Percentiles rank a stretch among this genome's conserved stretches.
Evolutionary conservation across 2,329 filamentous ascomycete species (phyloP).

Genomic region (Coniochaeta ligniaria): DNA sequence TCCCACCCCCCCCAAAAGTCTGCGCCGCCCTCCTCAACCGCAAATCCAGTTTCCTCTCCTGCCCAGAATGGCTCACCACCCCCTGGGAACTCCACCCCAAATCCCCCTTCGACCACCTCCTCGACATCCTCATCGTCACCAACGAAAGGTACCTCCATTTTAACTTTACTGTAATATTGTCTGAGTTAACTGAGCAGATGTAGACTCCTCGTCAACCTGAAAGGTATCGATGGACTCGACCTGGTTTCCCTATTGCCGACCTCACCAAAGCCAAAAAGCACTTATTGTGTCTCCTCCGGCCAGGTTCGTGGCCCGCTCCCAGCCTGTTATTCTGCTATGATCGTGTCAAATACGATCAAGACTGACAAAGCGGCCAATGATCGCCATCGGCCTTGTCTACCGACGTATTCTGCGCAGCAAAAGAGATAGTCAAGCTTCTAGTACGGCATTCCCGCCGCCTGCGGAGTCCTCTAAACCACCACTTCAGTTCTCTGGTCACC

Average conservation of each 20-base stretch:
- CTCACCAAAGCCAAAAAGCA: too few relatives aligned
- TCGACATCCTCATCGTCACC: constrained; percentile 44
- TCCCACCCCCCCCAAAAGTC: constrained; percentile 29
- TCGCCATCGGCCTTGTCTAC: constrained; percentile 44
- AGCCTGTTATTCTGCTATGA: too few relatives aligned
- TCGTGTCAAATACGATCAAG: too few relatives aligned
- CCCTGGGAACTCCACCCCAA: constrained; percentile 48
- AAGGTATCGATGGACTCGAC: too few relatives aligned
- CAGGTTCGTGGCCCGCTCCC: too few relatives aligned
- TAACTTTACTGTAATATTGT: too few relatives aligned
- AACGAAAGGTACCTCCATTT: too few relatives aligned
- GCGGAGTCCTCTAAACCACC: constrained; percentile 58
- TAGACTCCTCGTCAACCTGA: too few relatives aligned
- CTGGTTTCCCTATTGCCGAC: too few relatives aligned
- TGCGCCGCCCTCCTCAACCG: constrained; percentile 41
- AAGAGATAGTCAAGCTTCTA: constrained; percentile 52
- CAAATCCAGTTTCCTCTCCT: constrained; percentile 41
- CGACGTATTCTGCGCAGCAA: constrained; percentile 53
- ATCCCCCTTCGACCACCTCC: constrained; percentile 40
- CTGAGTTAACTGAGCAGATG: too few relatives aligned
- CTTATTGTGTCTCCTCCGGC: too few relatives aligned
- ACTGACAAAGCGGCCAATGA: too few relatives aligned
- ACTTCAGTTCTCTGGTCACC: constrained; percentile 54
- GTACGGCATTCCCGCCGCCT: constrained; percentile 45
- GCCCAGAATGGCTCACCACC: constrained; percentile 40